Evolutionary conservation across 306 rosid species (phyloP).

Genomic region (Citrullus colocynthis): DNA sequence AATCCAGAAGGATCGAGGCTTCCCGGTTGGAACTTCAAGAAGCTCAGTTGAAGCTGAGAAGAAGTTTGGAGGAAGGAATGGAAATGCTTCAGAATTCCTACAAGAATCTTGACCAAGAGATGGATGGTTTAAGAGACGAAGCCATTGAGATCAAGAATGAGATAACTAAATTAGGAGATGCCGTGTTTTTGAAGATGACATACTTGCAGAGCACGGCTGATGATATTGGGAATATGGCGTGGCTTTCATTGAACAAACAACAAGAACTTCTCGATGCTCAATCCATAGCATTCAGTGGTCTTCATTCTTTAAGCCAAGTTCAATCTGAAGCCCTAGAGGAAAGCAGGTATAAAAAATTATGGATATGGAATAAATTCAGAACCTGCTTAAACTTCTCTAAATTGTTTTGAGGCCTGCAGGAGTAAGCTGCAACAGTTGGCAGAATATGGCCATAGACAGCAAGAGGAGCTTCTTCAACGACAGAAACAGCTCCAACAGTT

Average conservation of each 20-base stretch:
- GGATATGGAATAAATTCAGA: not conserved
- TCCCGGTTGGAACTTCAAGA: constrained; percentile 41
- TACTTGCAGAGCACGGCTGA: constrained; percentile 53
- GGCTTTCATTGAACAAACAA: constrained; percentile 57
- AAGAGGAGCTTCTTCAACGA: constrained; percentile 47
- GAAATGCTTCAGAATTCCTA: constrained; percentile 38
- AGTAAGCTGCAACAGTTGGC: constrained; percentile 32
- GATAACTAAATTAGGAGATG: constrained; percentile 46
- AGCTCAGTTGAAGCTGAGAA: constrained; percentile 49
- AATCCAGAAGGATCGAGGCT: constrained; percentile 32
- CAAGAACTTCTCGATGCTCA: constrained; percentile 58
- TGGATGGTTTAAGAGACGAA: constrained; percentile 38
- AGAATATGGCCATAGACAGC: constrained; percentile 54
- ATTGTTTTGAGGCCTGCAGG: constrained; percentile 17
- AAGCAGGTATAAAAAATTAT: constrained; percentile 36
- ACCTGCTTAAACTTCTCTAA: not conserved
- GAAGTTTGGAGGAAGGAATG: constrained; percentile 38
- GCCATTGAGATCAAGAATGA: constrained; percentile 45
- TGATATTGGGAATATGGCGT: constrained; percentile 51
- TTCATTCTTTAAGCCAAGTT: constrained; percentile 33
- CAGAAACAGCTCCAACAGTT: constrained; percentile 38
- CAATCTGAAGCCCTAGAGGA: constrained; percentile 63
- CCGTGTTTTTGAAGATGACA: constrained; percentile 41
- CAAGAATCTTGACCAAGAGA: constrained; percentile 34
- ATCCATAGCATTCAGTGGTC: constrained; percentile 41